Evolutionary conservation across 2,329 filamentous ascomycete genomes (phyloP), one percentile per base, ranked within the genome.

Genomic region (Golovinomyces cichoracearum): DNA sequence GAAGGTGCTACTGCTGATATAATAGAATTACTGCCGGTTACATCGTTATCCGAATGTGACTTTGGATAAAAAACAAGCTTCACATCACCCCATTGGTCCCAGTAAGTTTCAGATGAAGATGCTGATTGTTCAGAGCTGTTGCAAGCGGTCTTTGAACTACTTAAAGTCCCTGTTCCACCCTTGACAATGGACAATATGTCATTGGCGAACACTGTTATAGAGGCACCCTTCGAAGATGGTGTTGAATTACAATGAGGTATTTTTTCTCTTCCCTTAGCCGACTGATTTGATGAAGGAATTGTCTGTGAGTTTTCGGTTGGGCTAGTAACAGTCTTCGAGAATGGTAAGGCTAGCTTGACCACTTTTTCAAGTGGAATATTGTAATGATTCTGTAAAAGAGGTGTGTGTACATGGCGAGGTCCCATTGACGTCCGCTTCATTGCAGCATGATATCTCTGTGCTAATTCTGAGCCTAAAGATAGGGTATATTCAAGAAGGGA

Each of bases 391-490:
- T 78, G 74, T 47, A 94, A 68, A 45, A 94, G 66, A 26, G 77
- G 76, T 37, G 75, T 73, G 59, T 82, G 81, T 41, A 86, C 70
- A 55, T 78, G 70, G 45, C 74, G 73, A 23, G 70, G 72, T 13
- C 76, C 69, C 51, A 73, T 74, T 44, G 71, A 68, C 47, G 80
- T 69, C 23, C 84, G 77, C 63, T 86, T 84, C 52, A 90, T 78
- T 17, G 85, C 85, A 9, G 83, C 84, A 62, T 93, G 81, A 57
- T 94, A 98, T 56, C 90, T 76, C 64, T 94, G 83, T 12, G 90
- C 88, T 52, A 98, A 70, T 61, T 88, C 82, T 37, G 88, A 77
- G 26, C 79, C 78, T 51, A 98, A 74, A 53, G 82, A 77, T 38
- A 98, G 72, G 7, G 84, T 80, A 26, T 73, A 73, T 58, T 81